Percentiles rank a stretch among this genome's conserved stretches.
These are phyloP conservation scores for Lizonia empirigonia DNA, from an alignment of 2,329 filamentous ascomycete species.

Conservation along the genomic window DNA sequence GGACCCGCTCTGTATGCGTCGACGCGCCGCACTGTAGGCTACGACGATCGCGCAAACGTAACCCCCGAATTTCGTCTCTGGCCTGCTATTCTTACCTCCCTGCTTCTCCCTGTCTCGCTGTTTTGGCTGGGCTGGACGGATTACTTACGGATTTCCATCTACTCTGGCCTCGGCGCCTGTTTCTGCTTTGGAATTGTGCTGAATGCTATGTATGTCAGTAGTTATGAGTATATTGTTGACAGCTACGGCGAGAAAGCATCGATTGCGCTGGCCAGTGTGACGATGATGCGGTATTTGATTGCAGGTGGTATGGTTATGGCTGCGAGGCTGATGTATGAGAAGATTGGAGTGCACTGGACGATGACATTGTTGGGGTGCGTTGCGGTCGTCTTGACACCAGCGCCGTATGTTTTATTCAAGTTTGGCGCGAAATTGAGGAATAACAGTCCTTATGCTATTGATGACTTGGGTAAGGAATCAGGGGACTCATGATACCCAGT, in stretches of 20 bases:
- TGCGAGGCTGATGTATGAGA: slow-evolving; percentile 48
- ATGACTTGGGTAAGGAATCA: neutral
- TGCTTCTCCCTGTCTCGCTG: slow-evolving; percentile 75
- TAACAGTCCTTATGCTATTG: slow-evolving; percentile 27
- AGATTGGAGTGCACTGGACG: slow-evolving; percentile 51
- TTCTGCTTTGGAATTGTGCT: slow-evolving; percentile 48
- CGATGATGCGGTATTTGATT: slow-evolving; percentile 39
- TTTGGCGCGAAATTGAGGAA: slow-evolving; percentile 40
- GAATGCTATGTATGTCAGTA: slow-evolving; percentile 52
- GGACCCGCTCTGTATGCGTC: neutral
- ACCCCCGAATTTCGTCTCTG: slow-evolving; percentile 80
- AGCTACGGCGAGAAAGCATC: slow-evolving; percentile 52
- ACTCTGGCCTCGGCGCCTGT: slow-evolving; percentile 10
- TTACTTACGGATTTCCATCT: neutral
- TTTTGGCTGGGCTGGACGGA: slow-evolving; percentile 55
- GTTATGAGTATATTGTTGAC: slow-evolving; percentile 47
- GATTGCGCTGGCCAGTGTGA: slow-evolving; percentile 48
- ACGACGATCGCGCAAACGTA: neutral
- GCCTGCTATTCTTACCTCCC: slow-evolving; percentile 63
- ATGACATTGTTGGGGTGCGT: slow-evolving; percentile 50
- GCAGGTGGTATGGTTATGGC: slow-evolving; percentile 51
- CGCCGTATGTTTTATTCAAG: slow-evolving; percentile 46
- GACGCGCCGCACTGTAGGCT: neutral
- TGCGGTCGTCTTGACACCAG: slow-evolving; percentile 38
- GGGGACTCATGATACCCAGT: no score